Base-by-base conservation (phyloP, 163 green algal species). In the Volvox carteri region DNA sequence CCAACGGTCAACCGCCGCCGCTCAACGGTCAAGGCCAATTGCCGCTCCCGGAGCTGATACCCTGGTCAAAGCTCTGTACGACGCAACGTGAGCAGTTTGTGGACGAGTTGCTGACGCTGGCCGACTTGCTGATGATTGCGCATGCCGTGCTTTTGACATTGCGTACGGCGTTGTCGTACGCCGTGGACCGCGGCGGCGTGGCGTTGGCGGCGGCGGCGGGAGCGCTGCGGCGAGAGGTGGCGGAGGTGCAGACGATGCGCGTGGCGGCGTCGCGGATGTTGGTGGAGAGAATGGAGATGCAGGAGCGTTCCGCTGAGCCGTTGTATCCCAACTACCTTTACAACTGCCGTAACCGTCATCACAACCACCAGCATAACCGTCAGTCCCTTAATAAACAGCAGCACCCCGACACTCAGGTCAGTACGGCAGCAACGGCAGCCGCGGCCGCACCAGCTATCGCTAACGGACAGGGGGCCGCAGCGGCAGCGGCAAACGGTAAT, bases 271-370 rank as follows among this genome's bases (percentile, higher is more conserved):
- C 65, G 21, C 30, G 80, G 3, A 70, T 80, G 65, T 46, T 87
- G 19, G 80, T 87, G 44, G 80, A 87, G 46, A 41, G 79, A 11
- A 86, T 86, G 79, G 79, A 86, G 62, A 1, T 44, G 79, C 79
- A 86, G 62, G 79, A 86, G 62, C 60, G 79, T 1, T 56, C 78
- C 7, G 35, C 78, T 25, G 78, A 74, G 52, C 48, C n/a, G 39
- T 48, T 16, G 1, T 39, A 70, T 50, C 3, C 14, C 48, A 54
- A 84, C 48, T 30, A 42, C 28, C 50, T 7, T 2, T 21, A 70
- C 75, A 35, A 44, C 48, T 30, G 68, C n/a, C 50, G 1, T 50
- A 54, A 50, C 33, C 21, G 2, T 33, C 28, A 68, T n/a, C 28
- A 83, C n/a, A 33, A 68, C n/a, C 0, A 0, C 6, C 75, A 84